Evolutionary conservation across 306 rosid species (phyloP), one percentile per base, ranked within the genome.

Genomic region (Rubus parviflorus): DNA sequence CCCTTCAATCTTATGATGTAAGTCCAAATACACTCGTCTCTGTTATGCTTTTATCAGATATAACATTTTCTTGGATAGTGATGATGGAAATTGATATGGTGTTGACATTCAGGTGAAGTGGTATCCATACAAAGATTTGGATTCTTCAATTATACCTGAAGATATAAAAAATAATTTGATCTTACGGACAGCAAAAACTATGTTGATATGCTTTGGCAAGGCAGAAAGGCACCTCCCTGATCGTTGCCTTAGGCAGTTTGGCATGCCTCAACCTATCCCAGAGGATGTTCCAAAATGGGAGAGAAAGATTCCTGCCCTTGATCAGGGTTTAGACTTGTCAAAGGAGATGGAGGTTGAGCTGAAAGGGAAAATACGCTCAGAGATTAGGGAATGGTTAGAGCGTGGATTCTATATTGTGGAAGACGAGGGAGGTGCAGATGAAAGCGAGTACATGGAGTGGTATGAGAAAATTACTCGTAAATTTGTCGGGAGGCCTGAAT

Each of bases 181-280:
- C 68, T 82, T 91, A 75, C 72, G 87, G 73, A 58, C 86, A n/a
- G 87, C 98, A 51, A 88, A 85, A 88, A 88, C 94, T 70, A 86
- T 90, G 87, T 68, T 93, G 46, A 81, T 93, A 68, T 93, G 97
- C 86, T 90, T 89, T 75, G 95, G 86, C 77, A 89, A 93, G 82
- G 98, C 90, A 23, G 91, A 90, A 79, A 84, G 85, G 41, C 97
- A 89, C 82, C 87, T 93, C 77, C 91, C 93, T 6, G 93, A 88
- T 81, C 90, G 91, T 19, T 93, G 95, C 82, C 81, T 90, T 46
- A 85, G 94, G 84, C 97, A 90, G 86, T 86, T 90, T 45, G 91
- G 91, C 68, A 78, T 89, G 93, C 89, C 60, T 77, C 97, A 93
- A 86, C 85, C 84, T 8, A 93, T 90, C 72, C 94, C 97, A 7